These are phyloP conservation scores for Funneliformis mosseae DNA, from an alignment of 192 early-diverging fungal genomes.

Conservation along the genomic window DNA sequence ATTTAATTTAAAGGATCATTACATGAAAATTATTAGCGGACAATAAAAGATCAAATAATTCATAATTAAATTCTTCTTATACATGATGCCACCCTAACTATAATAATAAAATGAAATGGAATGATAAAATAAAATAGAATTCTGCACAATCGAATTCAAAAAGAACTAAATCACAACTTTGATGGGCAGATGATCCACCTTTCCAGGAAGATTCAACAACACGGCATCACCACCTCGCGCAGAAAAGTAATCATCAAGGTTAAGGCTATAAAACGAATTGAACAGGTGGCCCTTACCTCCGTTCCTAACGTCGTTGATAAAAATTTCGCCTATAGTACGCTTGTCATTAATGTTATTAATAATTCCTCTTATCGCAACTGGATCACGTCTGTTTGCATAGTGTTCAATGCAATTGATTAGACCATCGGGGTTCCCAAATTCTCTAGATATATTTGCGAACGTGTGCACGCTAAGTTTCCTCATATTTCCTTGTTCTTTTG, in stretches of 20 bases:
- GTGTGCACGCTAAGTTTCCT: constrained; percentile 25
- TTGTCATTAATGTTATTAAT: background rate
- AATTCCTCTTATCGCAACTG: background rate
- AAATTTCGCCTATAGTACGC: background rate
- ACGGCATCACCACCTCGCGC: too few relatives aligned
- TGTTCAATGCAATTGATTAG: constrained; percentile 8
- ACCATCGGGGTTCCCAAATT: background rate
- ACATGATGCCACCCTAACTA: too few relatives aligned
- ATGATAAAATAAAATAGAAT: too few relatives aligned
- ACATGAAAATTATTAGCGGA: too few relatives aligned
- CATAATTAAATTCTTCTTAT: too few relatives aligned
- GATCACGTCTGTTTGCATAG: constrained; percentile 18
- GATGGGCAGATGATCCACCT: background rate
- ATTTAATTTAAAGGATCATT: too few relatives aligned
- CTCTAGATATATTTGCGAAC: constrained; percentile 7
- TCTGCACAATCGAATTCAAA: too few relatives aligned
- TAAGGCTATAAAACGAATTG: background rate
- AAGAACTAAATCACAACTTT: background rate
- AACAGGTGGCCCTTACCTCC: constrained; percentile 1
- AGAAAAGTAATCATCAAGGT: background rate
- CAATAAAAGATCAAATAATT: too few relatives aligned
- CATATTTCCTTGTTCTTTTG: background rate
- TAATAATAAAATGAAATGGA: too few relatives aligned
- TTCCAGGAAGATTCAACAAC: background rate
- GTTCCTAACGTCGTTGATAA: background rate